phyloP scores from a whole-genome alignment of 176 grass and related monocot species.

The Melocanna baccifera region DNA sequence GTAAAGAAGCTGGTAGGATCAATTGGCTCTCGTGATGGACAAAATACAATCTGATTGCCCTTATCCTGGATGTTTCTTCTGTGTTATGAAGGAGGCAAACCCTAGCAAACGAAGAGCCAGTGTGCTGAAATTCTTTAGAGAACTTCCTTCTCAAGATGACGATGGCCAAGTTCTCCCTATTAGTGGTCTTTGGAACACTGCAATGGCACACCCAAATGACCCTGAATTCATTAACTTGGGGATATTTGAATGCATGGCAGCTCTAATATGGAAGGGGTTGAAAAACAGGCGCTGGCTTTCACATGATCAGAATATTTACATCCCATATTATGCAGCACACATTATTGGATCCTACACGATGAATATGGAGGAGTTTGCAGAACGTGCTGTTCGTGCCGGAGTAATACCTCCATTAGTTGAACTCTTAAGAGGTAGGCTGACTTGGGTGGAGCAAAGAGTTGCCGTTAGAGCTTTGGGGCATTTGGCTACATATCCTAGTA shows the following conservation, averaged over 20 bases:
- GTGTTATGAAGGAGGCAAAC: constrained; percentile 96
- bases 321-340: constrained; percentile 96
- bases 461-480: constrained; percentile 93
- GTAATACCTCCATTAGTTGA: constrained; percentile 95
- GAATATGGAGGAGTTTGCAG: constrained; percentile 99
- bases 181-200: constrained; percentile 96
- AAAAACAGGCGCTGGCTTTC: constrained; percentile 98
- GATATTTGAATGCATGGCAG: constrained; percentile 95
- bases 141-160: constrained; percentile 88
- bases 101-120: constrained; percentile 81
- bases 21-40: constrained; percentile 40
- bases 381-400: constrained; percentile 81
- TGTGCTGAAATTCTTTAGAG: constrained; percentile 92
- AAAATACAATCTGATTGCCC: constrained; percentile 88
- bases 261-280: constrained; percentile 96
- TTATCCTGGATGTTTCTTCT: constrained; percentile 98
- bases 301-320: constrained; percentile 97
- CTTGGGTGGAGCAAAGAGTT: constrained; percentile 99
- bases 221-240: constrained; percentile 94
- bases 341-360: constrained; percentile 99
- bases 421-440: constrained; percentile 87
- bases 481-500: constrained; percentile 90
- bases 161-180: constrained; percentile 97
- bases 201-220: constrained; percentile 96
- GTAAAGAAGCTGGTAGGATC: constrained; percentile 10